Conservation (phyloP, 352 stramenopile species). For the Phytophthora colocasiae region DNA sequence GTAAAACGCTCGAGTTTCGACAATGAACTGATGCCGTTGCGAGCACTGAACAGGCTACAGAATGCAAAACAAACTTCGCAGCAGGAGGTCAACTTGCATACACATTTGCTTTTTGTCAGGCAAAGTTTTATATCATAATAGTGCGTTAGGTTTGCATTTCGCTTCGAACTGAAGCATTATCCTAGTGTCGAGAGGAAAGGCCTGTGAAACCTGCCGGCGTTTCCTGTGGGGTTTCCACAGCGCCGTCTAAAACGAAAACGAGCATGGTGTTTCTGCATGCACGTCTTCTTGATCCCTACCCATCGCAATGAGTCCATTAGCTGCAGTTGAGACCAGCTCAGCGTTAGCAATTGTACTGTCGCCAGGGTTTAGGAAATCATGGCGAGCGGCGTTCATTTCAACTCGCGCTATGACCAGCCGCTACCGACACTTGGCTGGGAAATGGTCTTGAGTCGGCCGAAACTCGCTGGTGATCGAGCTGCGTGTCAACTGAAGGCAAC, state of each 20-base stretch:
- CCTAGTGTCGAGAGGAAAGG: constrained; percentile 8
- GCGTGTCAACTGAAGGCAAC: background rate
- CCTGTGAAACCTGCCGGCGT: constrained; percentile 12
- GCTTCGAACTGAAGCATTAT: too few relatives aligned
- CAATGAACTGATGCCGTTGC: background rate
- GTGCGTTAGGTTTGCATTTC: too few relatives aligned
- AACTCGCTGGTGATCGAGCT: background rate
- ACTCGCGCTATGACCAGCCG: background rate
- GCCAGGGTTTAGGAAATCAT: background rate
- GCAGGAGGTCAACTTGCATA: too few relatives aligned
- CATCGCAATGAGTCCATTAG: background rate
- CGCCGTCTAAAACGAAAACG: too few relatives aligned
- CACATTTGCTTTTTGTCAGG: too few relatives aligned
- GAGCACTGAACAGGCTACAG: too few relatives aligned
- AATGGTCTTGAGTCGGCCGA: background rate
- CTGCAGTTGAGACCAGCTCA: constrained; percentile 8
- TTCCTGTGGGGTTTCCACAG: constrained; percentile 9
- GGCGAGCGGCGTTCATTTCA: background rate
- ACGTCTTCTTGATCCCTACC: background rate
- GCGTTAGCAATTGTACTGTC: constrained; percentile 19
- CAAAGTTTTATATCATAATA: too few relatives aligned
- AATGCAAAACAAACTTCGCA: too few relatives aligned
- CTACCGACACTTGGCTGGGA: background rate
- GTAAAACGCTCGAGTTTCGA: background rate
- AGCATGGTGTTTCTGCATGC: background rate